A percentile compares a stretch with the other conserved stretches of the same genome.
phyloP scores from a whole-genome alignment of 2,329 filamentous ascomycete species.

The Leptographium radiaticola region DNA sequence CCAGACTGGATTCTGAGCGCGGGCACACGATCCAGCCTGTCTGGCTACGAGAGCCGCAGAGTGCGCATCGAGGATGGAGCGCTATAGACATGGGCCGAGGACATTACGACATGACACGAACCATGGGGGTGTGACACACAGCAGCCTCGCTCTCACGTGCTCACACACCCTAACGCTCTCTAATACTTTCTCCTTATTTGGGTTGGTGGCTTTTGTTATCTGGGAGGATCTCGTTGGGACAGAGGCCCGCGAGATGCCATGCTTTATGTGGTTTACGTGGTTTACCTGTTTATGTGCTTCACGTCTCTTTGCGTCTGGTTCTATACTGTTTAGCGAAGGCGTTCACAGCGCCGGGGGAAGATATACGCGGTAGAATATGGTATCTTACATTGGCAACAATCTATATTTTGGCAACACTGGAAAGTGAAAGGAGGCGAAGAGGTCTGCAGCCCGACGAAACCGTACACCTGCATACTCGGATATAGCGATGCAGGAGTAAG shows the following conservation, averaged over 20 bases:
- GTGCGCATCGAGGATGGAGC: constrained; percentile 3
- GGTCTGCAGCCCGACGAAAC: too few species aligned
- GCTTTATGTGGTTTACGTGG: neutral
- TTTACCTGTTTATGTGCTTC: too few species aligned
- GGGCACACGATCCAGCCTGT: constrained; percentile 34
- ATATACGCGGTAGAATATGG: too few species aligned
- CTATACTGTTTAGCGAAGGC: too few species aligned
- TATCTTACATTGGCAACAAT: too few species aligned
- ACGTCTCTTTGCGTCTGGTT: too few species aligned
- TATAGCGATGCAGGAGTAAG: neutral
- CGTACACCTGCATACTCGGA: neutral
- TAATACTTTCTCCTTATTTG: neutral
- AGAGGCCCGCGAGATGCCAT: neutral
- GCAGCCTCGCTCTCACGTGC: too few species aligned
- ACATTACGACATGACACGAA: neutral
- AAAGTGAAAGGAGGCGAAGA: too few species aligned
- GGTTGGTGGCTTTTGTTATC: neutral
- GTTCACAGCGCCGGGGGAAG: too few species aligned
- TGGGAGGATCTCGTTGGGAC: neutral
- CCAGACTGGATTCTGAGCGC: constrained; percentile 47
- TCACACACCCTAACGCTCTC: neutral
- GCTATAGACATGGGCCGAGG: neutral
- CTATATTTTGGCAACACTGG: too few species aligned
- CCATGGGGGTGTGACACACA: too few species aligned
- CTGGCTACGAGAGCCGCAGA: constrained; percentile 30